Percentiles rank a stretch among this genome's conserved stretches.
phyloP scores from a whole-genome alignment of 345 rosid species.

The Pugionium cornutum region DNA sequence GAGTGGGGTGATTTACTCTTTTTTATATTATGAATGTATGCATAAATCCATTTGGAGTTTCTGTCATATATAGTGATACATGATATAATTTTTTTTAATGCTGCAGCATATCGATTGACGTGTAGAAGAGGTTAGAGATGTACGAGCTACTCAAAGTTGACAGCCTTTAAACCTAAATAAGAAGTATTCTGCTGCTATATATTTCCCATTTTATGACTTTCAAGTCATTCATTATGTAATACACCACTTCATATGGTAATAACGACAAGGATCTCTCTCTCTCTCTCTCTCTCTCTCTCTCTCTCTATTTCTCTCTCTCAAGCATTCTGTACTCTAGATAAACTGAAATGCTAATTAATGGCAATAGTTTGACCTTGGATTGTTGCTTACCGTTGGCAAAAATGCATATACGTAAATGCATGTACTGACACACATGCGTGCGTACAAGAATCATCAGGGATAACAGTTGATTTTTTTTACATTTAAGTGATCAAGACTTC shows the following conservation, averaged over 20 bases:
- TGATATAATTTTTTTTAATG: constrained; percentile 21
- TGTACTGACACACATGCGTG: no score
- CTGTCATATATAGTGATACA: neutral
- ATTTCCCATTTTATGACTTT: constrained; percentile 14
- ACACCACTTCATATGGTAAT: constrained; percentile 12
- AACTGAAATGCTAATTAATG: no score
- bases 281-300: neutral
- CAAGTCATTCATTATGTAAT: constrained; percentile 13
- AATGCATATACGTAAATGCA: no score
- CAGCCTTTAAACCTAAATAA: constrained; percentile 28
- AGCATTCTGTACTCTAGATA: no score
- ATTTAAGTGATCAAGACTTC: no score
- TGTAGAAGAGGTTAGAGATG: constrained; percentile 24
- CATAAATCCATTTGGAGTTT: neutral
- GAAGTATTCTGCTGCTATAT: neutral
- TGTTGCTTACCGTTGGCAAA: no score
- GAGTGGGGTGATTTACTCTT: neutral
- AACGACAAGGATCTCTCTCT: neutral
- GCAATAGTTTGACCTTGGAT: no score
- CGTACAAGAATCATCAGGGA: no score
- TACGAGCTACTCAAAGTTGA: constrained; percentile 27
- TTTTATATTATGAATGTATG: neutral
- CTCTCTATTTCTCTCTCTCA: neutral
- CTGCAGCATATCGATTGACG: constrained; percentile 35
- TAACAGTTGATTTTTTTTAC: no score